Percentiles rank a stretch among this genome's conserved stretches.
These are phyloP conservation scores for Deuterostichococcus epilithicus DNA, from an alignment of 139 green algal genomes.

Conservation along the genomic window DNA sequence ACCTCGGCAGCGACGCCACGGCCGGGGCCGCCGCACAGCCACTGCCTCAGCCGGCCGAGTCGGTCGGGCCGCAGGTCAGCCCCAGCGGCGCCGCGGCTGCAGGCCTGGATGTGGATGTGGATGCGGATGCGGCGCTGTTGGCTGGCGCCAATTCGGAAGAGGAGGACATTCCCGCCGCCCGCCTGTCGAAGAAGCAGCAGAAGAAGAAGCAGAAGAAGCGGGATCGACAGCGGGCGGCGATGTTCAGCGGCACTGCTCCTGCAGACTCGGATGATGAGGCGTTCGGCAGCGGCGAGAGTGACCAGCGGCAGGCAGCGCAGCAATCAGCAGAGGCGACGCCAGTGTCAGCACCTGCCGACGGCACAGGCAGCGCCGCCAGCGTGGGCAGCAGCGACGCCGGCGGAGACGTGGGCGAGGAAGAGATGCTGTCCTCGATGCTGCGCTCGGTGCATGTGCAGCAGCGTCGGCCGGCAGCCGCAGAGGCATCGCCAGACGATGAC, in stretches of 20 bases:
- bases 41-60: neutral
- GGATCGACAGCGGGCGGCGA: neutral
- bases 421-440: too few species aligned
- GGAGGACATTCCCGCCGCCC: neutral
- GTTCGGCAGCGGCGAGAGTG: too few species aligned
- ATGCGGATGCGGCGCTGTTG: neutral
- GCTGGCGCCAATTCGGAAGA: neutral
- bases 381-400: too few species aligned
- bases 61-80: neutral
- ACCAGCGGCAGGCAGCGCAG: neutral
- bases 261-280: neutral
- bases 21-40: neutral
- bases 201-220: neutral
- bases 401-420: too few species aligned
- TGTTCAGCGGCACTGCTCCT: neutral
- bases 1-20: neutral
- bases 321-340: neutral
- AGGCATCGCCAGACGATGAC: too few species aligned
- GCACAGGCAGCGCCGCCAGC: too few species aligned
- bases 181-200: neutral
- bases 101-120: neutral
- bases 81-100: neutral
- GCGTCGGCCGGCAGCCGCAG: too few species aligned
- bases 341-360: too few species aligned
- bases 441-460: too few species aligned